These are phyloP conservation scores for Ambrosia hybrid DNA, from an alignment of 140 eudicot genomes.

Conservation along the genomic window DNA sequence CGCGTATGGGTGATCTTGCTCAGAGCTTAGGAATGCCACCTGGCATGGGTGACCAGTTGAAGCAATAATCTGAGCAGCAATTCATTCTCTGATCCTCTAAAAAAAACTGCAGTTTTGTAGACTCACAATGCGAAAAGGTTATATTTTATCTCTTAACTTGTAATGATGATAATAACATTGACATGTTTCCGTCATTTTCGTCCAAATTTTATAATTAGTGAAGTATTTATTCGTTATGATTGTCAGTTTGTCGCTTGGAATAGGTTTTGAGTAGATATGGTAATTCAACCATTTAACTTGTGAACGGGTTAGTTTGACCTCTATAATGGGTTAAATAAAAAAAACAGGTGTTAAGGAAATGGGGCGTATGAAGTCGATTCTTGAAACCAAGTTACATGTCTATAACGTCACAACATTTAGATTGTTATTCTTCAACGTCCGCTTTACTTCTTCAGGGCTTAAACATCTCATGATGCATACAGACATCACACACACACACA, in stretches of 20 bases:
- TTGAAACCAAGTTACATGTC: not conserved
- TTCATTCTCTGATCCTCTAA: not conserved
- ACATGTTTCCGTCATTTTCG: not conserved
- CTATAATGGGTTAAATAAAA: not conserved
- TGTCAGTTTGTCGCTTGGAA: not conserved
- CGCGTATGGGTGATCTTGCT: conserved; percentile 82
- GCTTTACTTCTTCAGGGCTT: not conserved
- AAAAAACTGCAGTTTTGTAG: conserved; percentile 45
- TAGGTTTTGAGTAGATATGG: not conserved
- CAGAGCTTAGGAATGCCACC: conserved; percentile 89
- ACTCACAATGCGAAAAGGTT: conserved; percentile 34
- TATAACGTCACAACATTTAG: not conserved
- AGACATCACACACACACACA: not conserved
- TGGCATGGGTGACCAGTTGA: conserved; percentile 62
- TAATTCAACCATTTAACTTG: not conserved
- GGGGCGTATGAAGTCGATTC: not conserved
- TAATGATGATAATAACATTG: not conserved
- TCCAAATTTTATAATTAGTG: not conserved
- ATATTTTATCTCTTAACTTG: conserved; percentile 3
- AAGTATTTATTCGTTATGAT: not conserved
- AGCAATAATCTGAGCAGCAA: conserved; percentile 31
- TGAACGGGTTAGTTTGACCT: not conserved
- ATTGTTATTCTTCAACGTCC: not conserved
- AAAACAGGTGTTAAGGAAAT: not conserved
- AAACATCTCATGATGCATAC: not conserved